A percentile compares a stretch with the other conserved stretches of the same genome.
Evolutionary conservation across 306 rosid genomes (phyloP).

Genomic region (Heteromeles arbutifolia): DNA sequence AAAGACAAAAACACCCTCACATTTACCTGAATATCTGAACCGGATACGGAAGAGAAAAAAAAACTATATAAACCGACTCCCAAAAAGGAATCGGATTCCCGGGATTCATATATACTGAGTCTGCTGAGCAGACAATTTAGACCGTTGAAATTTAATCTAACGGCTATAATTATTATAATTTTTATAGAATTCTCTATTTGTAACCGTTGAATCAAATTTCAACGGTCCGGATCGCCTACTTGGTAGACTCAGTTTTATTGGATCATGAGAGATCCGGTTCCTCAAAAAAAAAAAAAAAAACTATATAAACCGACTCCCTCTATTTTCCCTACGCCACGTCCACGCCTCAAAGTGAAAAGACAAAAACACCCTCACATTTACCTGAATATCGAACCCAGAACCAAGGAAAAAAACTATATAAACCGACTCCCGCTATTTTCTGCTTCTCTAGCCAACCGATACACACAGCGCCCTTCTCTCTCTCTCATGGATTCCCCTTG

Average conservation of each 20-base stretch:
- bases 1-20: not conserved
- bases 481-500: conserved; percentile 55
- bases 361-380: not conserved
- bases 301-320: no score
- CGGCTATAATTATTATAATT: no score
- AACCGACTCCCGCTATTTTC: conserved; percentile 68
- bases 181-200: no score
- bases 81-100: not conserved
- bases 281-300: no score
- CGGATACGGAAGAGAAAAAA: not conserved
- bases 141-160: no score
- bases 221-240: no score
- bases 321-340: no score
- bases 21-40: not conserved
- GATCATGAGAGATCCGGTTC: no score
- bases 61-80: conserved; percentile 69
- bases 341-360: not conserved
- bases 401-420: conserved; percentile 37
- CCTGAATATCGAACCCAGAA: not conserved
- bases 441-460: conserved; percentile 17
- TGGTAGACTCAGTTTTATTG: no score
- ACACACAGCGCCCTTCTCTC: not conserved
- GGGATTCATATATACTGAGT: no score
- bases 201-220: no score
- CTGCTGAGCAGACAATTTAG: no score